phyloP scores from a whole-genome alignment of 768 basidiomycete species.

The Thelephora ganbajun region DNA sequence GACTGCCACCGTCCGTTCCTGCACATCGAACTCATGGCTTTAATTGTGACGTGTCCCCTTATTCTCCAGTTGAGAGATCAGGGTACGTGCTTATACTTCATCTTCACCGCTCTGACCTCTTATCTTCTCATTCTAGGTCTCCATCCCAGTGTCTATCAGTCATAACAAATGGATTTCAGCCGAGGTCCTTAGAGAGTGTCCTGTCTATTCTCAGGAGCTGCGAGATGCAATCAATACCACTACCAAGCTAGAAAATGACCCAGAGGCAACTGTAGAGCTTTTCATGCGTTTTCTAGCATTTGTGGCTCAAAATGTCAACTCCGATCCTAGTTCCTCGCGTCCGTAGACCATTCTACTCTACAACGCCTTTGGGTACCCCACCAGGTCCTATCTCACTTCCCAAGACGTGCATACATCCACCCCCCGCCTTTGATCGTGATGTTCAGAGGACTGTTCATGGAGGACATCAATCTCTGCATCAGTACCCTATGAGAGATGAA shows the following conservation, averaged over 20 bases:
- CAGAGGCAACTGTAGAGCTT: conserved; percentile 64
- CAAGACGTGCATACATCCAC: conserved; percentile 75
- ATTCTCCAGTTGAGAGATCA: conserved; percentile 18
- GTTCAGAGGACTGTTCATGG: conserved; percentile 49
- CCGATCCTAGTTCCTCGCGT: conserved; percentile 34
- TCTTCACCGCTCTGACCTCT: not conserved
- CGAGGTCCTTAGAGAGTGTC: conserved; percentile 85
- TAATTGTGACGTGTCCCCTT: conserved; percentile 17
- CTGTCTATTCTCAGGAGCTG: conserved; percentile 45
- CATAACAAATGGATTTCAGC: conserved; percentile 84
- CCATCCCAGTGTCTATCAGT: conserved; percentile 76
- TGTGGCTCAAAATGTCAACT: conserved; percentile 47
- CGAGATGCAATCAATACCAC: conserved; percentile 42
- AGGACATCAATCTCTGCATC: conserved; percentile 45
- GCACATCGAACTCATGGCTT: not conserved
- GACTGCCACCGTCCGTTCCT: not conserved
- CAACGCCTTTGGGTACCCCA: conserved; percentile 82
- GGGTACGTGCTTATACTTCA: conserved; percentile 14
- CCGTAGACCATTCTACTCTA: conserved; percentile 53
- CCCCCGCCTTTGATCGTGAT: conserved; percentile 60
- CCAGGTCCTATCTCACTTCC: conserved; percentile 51
- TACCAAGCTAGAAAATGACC: conserved; percentile 34
- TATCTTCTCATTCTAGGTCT: conserved; percentile 34
- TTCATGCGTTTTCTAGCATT: conserved; percentile 74
- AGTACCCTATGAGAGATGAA: conserved; percentile 65